Evolutionary conservation across 2,329 filamentous ascomycete genomes (phyloP).

Genomic region (Daldinia sp.): DNA sequence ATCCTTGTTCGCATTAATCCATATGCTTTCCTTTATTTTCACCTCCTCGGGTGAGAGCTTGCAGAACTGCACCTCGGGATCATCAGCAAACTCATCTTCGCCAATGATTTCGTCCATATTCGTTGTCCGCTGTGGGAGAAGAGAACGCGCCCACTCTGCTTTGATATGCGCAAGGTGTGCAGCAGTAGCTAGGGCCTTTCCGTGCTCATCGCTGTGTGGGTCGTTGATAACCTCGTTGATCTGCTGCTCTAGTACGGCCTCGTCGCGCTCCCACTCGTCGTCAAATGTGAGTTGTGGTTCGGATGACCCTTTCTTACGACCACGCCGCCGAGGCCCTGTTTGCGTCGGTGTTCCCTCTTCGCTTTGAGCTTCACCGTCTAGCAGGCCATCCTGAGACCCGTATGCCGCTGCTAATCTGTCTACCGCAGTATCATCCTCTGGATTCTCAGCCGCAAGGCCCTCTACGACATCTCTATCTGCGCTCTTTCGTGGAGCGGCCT

Average conservation of each 20-base stretch:
- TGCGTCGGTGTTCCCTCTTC: constrained; percentile 50
- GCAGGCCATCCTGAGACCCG: constrained; percentile 51
- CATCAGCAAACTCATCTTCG: constrained; percentile 87
- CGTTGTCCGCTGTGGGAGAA: constrained; percentile 61
- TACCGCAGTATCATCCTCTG: constrained; percentile 58
- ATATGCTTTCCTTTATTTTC: constrained; percentile 87
- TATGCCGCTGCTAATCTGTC: constrained; percentile 55
- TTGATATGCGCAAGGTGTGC: constrained; percentile 67
- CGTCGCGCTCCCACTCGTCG: constrained; percentile 72
- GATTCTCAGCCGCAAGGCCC: constrained; percentile 49
- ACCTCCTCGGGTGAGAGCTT: constrained; percentile 79
- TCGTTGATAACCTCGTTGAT: constrained; percentile 78
- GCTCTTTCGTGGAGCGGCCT: constrained; percentile 44
- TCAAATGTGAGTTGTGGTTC: constrained; percentile 65
- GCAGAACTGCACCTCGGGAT: constrained; percentile 87
- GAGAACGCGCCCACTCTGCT: constrained; percentile 64
- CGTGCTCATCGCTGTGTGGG: constrained; percentile 65
- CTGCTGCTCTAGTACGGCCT: constrained; percentile 75
- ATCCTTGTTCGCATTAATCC: constrained; percentile 94
- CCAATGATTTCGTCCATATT: constrained; percentile 75
- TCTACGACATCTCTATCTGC: constrained; percentile 46
- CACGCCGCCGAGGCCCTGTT: constrained; percentile 41
- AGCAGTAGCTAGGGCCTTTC: constrained; percentile 68
- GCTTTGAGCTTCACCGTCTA: constrained; percentile 46
- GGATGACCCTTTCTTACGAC: constrained; percentile 48